phyloP scores from a whole-genome alignment of 768 basidiomycete species.

The Lepiota venenata region DNA sequence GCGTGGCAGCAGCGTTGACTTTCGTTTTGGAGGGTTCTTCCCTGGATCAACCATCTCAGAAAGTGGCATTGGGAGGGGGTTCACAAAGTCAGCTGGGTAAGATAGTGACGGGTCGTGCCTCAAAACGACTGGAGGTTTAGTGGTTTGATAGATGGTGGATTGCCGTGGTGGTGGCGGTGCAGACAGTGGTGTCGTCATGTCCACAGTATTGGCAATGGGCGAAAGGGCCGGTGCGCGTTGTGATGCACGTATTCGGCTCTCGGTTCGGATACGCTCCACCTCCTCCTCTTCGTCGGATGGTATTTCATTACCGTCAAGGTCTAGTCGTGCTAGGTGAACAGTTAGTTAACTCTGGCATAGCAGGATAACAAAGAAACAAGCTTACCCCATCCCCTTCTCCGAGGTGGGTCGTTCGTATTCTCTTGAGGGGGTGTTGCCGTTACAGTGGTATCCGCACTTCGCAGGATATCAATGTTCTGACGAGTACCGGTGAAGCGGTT shows the following conservation, averaged over 20 bases:
- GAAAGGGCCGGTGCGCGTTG: conserved; percentile 6
- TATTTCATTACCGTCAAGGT: conserved; percentile 62
- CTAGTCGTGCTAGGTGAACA: conserved; percentile 37
- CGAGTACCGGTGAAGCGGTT: conserved; percentile 6
- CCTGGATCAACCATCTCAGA: conserved; percentile 40
- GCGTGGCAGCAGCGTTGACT: conserved; percentile 28
- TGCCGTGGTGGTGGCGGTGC: conserved; percentile 5
- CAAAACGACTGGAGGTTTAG: conserved; percentile 7
- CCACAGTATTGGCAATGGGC: conserved; percentile 4
- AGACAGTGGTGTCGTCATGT: background rate
- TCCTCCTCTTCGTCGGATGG: conserved; percentile 60
- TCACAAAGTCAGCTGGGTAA: conserved; percentile 22
- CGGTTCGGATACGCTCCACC: conserved; percentile 50
- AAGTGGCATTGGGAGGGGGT: conserved; percentile 58
- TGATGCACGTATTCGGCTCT: conserved; percentile 38
- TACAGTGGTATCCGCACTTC: background rate
- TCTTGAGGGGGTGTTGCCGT: background rate
- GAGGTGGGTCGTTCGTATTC: conserved; percentile 12
- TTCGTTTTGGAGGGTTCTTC: conserved; percentile 17
- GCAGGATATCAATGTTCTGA: background rate
- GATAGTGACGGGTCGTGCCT: conserved; percentile 12
- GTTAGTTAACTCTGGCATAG: conserved; percentile 8
- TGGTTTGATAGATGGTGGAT: conserved; percentile 5
- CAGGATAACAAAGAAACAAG: conserved; percentile 11
- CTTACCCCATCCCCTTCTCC: conserved; percentile 48